phyloP scores from a whole-genome alignment of 805 yeast genomes.

The Spathaspora sp. region DNA sequence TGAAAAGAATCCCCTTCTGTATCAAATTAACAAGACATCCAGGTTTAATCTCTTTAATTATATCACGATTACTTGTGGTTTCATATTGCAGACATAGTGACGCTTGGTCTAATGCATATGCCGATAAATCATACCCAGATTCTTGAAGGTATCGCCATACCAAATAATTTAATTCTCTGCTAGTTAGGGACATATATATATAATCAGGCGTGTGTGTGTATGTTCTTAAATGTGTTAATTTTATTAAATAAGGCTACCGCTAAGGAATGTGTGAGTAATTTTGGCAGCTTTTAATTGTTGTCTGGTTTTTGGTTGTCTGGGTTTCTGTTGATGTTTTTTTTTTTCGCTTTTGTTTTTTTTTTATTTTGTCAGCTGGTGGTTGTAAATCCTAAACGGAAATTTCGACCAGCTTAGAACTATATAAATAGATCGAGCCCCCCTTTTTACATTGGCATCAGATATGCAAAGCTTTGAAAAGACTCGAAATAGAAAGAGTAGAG shows the following conservation, averaged over 20 bases:
- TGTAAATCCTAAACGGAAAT: neutral
- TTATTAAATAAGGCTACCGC: neutral
- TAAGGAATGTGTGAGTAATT: neutral
- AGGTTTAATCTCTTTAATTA: conserved; percentile 50
- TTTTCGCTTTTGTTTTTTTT: neutral
- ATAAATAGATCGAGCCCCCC: neutral
- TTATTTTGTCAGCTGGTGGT: neutral
- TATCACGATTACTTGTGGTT: conserved; percentile 34
- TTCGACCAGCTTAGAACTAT: neutral
- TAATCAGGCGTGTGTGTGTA: neutral
- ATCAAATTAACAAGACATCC: conserved; percentile 80
- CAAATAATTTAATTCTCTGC: conserved; percentile 82
- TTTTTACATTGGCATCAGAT: too few species aligned
- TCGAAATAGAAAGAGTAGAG: conserved; percentile 37
- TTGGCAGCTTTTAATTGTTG: neutral
- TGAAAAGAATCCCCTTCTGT: conserved; percentile 79
- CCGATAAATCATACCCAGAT: conserved; percentile 70
- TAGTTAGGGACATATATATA: conserved; percentile 66
- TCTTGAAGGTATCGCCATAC: conserved; percentile 93
- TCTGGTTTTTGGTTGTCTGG: neutral
- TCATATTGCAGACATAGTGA: conserved; percentile 59
- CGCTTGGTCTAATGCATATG: conserved; percentile 77
- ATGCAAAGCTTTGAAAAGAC: conserved; percentile 29
- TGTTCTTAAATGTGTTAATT: neutral
- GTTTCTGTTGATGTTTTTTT: neutral